Evolutionary conservation across 768 basidiomycete species (phyloP).

Genomic region (Strobilomyces confusus): DNA sequence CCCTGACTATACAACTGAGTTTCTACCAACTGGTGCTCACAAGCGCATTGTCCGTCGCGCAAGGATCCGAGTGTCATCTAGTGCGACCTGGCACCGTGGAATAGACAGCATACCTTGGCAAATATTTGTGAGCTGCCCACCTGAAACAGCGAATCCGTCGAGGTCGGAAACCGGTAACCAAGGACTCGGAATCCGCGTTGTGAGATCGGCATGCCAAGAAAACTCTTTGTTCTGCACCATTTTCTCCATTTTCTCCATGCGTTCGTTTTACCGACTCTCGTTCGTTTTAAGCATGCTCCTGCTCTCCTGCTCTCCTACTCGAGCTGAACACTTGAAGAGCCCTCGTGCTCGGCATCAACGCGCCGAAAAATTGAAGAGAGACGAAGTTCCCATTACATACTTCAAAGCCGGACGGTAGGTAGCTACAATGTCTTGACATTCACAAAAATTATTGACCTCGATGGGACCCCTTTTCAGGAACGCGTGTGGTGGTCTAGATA

Average conservation of each 20-base stretch:
- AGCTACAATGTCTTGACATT: not conserved
- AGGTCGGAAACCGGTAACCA: no score
- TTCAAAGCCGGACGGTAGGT: conserved; percentile 27
- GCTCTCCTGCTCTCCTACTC: conserved; percentile 9
- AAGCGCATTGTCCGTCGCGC: not conserved
- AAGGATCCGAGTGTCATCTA: no score
- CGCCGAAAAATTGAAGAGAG: conserved; percentile 7
- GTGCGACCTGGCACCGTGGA: no score
- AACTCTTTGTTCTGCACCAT: not conserved
- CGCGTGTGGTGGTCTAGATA: conserved; percentile 34
- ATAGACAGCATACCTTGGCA: no score
- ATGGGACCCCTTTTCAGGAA: conserved; percentile 32
- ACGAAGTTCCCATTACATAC: conserved; percentile 23
- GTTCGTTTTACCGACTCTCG: conserved; percentile 22
- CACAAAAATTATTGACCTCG: not conserved
- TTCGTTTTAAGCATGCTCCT: conserved; percentile 21
- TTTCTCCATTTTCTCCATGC: conserved; percentile 14
- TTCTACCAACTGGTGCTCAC: not conserved
- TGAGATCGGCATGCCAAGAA: no score
- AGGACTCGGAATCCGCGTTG: no score
- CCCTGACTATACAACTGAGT: not conserved
- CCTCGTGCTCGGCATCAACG: conserved; percentile 10
- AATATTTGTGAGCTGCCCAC: no score
- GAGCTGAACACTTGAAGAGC: conserved; percentile 6
- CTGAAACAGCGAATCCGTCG: no score